Base-by-base conservation (phyloP, 306 rosid genomes). In the Lathyrus sativus region DNA sequence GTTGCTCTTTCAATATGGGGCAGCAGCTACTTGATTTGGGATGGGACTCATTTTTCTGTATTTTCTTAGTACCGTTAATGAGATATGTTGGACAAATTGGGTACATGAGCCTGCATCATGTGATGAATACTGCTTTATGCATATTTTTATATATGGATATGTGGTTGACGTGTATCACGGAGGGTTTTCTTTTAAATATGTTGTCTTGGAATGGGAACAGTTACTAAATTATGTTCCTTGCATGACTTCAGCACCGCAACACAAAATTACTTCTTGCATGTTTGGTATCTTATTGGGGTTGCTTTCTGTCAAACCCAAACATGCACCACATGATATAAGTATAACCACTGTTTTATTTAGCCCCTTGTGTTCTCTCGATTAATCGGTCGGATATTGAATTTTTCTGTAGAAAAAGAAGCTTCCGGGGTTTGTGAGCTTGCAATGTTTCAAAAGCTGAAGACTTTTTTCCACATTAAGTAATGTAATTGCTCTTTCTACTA, bases 51-150 rank as follows among this genome's bases (percentile, higher is more conserved):
- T 45, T 44, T 66, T 26, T 73, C 18, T 61, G 29, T 67, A 61
- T 35, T 73, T 73, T 72, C 61, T 38, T 38, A 26, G 29, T 26
- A 67, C 11, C 35, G 62, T 29, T 67, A 7, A 37, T 50, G 10
- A 50, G 63, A 53, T 43, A 50, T 50, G 67, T 63, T 51, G 67
- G 72, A 67, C 70, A 60, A 31, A 68, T 62, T 53, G 65, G 71
- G 73, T 73, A 49, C 46, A 61, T 9, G 61, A 53, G 67, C 15
- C 37, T 67, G 67, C 66, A 59, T 78, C 69, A 65, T 67, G 70
- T 61, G 67, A 73, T 67, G 29, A 61, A 63, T 55, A 54, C 65
- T 35, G 61, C 70, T 73, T 73, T 58, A 73, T 68, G 61, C 41
- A 59, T 60, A 56, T 71, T 55, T 33, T 50, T 62, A 22, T 70